Evolutionary conservation across 2,329 filamentous ascomycete genomes (phyloP).

Genomic region (Ophiocordyceps sinensis): DNA sequence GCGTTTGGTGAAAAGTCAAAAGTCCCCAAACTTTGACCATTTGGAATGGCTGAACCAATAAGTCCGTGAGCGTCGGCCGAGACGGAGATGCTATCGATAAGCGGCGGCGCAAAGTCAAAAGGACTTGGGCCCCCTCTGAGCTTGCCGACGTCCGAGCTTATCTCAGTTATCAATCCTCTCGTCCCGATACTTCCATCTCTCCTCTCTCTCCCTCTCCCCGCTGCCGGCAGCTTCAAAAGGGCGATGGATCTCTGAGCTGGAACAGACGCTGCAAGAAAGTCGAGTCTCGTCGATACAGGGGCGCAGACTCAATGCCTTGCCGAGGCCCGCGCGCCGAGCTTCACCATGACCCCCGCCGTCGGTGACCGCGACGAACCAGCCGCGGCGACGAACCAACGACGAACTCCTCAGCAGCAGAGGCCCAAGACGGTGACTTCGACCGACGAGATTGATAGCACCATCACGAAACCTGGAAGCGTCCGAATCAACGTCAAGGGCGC

Average conservation of each 20-base stretch:
- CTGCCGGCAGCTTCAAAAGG: background rate
- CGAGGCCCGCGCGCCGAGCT: background rate
- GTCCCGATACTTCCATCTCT: no score
- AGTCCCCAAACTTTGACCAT: no score
- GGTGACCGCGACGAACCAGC: slow-evolving; percentile 1
- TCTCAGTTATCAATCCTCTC: background rate
- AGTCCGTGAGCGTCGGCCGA: no score
- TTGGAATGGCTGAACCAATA: no score
- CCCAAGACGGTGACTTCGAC: slow-evolving; percentile 29
- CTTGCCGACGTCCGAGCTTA: background rate
- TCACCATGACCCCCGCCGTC: slow-evolving; percentile 4
- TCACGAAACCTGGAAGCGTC: slow-evolving; percentile 54
- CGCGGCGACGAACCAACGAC: background rate
- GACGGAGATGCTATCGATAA: no score
- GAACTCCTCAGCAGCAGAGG: slow-evolving; percentile 1
- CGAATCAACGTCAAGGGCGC: slow-evolving; percentile 95
- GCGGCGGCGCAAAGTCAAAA: no score
- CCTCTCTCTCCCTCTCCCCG: background rate
- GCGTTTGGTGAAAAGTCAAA: no score
- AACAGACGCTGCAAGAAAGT: no score
- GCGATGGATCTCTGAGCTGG: no score
- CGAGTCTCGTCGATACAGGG: background rate
- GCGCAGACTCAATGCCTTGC: slow-evolving; percentile 1
- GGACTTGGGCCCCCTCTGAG: no score
- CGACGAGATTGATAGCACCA: slow-evolving; percentile 44